These are phyloP conservation scores for Pichia sp. DNA, from an alignment of 1,139 yeast species.

Conservation along the genomic window DNA sequence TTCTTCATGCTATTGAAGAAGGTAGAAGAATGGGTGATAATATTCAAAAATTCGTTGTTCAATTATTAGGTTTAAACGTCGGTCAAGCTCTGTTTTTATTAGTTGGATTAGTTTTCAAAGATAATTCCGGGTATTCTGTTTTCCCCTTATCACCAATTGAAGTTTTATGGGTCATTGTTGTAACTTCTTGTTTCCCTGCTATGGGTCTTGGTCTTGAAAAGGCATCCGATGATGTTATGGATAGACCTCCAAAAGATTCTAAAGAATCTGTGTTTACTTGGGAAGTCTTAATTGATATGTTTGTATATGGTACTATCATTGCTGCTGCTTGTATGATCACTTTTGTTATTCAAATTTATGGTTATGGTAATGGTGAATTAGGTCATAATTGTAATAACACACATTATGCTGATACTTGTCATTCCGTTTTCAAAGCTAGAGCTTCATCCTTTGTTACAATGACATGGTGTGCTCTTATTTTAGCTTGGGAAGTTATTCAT, in stretches of 20 bases:
- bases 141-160: constrained; percentile 77
- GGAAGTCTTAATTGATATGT: constrained; percentile 68
- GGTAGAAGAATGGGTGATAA: constrained; percentile 78
- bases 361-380: constrained; percentile 58
- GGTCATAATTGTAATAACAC: constrained; percentile 58
- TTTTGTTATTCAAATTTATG: constrained; percentile 61
- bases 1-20: constrained; percentile 71
- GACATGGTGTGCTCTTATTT: constrained; percentile 83
- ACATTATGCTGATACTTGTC: constrained; percentile 42
- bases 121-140: constrained; percentile 50
- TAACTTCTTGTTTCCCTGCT: constrained; percentile 77
- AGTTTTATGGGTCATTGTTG: constrained; percentile 72
- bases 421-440: constrained; percentile 68
- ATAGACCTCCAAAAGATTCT: constrained; percentile 52
- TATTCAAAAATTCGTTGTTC: constrained; percentile 76
- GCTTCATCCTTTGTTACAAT: constrained; percentile 76
- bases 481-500: constrained; percentile 90
- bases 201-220: constrained; percentile 74
- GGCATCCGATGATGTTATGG: constrained; percentile 61
- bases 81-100: constrained; percentile 68
- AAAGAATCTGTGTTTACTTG: constrained; percentile 57
- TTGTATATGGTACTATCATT: constrained; percentile 66
- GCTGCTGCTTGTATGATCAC: constrained; percentile 65
- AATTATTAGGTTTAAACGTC: constrained; percentile 68
- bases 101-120: constrained; percentile 67